Percentiles rank a stretch among this genome's conserved stretches.
Conservation (phyloP, 2,329 filamentous ascomycete genomes). For the Paraphaeosphaeria sporulosa region DNA sequence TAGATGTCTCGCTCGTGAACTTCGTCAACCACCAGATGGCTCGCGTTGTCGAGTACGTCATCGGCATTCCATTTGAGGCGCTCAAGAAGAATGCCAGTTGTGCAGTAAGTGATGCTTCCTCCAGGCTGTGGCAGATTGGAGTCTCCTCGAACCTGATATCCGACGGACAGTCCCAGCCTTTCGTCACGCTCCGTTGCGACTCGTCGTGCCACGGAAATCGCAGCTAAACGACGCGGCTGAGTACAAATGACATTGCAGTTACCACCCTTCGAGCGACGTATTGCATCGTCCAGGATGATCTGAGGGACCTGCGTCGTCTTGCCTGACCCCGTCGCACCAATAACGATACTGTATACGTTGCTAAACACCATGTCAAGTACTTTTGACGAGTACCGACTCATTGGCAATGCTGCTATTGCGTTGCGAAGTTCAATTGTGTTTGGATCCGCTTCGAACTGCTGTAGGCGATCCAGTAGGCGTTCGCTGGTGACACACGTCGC, state of each 20-base stretch:
- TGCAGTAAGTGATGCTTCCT: conserved; percentile 15
- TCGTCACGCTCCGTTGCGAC: conserved; percentile 14
- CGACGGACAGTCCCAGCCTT: conserved; percentile 5
- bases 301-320: conserved; percentile 18
- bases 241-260: conserved; percentile 16
- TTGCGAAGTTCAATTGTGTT: neutral
- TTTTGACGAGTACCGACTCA: conserved; percentile 10
- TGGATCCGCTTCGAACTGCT: neutral
- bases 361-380: conserved; percentile 10
- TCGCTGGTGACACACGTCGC: neutral
- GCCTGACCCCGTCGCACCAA: conserved; percentile 13
- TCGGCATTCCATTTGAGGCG: conserved; percentile 13
- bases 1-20: conserved; percentile 14
- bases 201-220: conserved; percentile 14
- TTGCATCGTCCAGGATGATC: conserved; percentile 15
- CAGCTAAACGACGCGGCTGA: conserved; percentile 14
- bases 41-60: conserved; percentile 9
- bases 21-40: conserved; percentile 14
- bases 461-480: neutral
- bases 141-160: conserved; percentile 9
- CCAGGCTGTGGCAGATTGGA: conserved; percentile 3
- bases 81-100: conserved; percentile 14
- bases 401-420: conserved; percentile 13
- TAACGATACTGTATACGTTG: conserved; percentile 8
- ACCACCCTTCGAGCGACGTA: conserved; percentile 1